These are phyloP conservation scores for Abelmoschus esculentus DNA, from an alignment of 345 rosid genomes.

Conservation along the genomic window DNA sequence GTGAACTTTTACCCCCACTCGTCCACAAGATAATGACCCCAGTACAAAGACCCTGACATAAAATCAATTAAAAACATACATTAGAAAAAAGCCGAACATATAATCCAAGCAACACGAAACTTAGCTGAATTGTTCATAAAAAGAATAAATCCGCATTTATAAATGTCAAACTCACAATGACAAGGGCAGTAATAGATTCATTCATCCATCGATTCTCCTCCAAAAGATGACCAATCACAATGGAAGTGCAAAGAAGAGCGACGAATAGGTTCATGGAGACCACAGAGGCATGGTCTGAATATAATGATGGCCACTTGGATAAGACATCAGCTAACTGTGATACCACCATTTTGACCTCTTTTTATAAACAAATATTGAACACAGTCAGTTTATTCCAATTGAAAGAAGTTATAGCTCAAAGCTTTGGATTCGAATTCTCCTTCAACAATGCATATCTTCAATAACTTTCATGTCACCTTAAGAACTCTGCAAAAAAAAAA, in stretches of 20 bases:
- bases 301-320: conserved; percentile 29
- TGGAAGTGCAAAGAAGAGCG: conserved; percentile 89
- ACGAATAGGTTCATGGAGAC: conserved; percentile 84
- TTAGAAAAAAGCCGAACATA: background rate
- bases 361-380: background rate
- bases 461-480: conserved; percentile 4
- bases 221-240: conserved; percentile 88
- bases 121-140: background rate
- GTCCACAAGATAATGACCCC: conserved; percentile 70
- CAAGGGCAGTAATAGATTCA: conserved; percentile 84
- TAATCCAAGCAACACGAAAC: background rate
- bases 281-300: conserved; percentile 84
- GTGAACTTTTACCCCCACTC: conserved; percentile 83
- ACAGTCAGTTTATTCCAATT: background rate
- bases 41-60: conserved; percentile 65
- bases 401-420: background rate
- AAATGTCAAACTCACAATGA: conserved; percentile 48
- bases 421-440: background rate
- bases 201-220: conserved; percentile 98
- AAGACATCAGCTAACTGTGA: conserved; percentile 17
- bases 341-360: conserved; percentile 29
- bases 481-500: conserved; percentile 2
- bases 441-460: background rate
- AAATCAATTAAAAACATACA: conserved; percentile 3
- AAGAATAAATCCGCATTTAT: background rate